Percentiles rank a stretch among this genome's conserved stretches.
These are phyloP conservation scores for Hypoxylon lenormandii DNA, from an alignment of 495 filamentous ascomycete species.

Conservation along the genomic window DNA sequence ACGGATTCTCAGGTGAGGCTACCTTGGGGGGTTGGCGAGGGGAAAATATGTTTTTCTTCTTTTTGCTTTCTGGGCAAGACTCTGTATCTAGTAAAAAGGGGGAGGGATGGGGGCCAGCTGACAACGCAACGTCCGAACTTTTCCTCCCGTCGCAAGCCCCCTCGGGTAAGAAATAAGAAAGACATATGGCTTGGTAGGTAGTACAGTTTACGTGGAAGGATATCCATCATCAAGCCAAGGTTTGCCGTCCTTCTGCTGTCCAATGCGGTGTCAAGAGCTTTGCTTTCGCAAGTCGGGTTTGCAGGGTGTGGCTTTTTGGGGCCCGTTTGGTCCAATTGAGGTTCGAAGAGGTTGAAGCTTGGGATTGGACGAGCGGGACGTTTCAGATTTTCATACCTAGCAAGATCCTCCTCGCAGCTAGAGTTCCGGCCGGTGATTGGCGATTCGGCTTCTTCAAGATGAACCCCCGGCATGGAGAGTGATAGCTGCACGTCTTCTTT, in stretches of 20 bases:
- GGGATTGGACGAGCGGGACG: slow-evolving; percentile 36
- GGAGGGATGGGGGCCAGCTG: slow-evolving; percentile 10
- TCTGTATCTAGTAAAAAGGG: slow-evolving; percentile 18
- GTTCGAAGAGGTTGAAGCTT: slow-evolving; percentile 25
- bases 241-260: slow-evolving; percentile 14
- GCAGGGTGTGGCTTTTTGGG: slow-evolving; percentile 49
- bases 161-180: not conserved
- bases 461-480: slow-evolving; percentile 29
- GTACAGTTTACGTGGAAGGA: slow-evolving; percentile 42
- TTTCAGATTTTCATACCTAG: slow-evolving; percentile 48
- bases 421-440: slow-evolving; percentile 34
- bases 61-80: not conserved
- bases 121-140: slow-evolving; percentile 22
- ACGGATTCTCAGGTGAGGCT: slow-evolving; percentile 26
- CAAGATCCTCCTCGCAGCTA: slow-evolving; percentile 35
- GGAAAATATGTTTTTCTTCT: not conserved
- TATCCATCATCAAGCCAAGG: slow-evolving; percentile 37
- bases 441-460: slow-evolving; percentile 19
- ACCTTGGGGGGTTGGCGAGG: slow-evolving; percentile 12
- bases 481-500: slow-evolving; percentile 40
- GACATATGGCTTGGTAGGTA: slow-evolving; percentile 3
- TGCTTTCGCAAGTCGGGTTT: slow-evolving; percentile 17
- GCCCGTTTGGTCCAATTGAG: slow-evolving; percentile 28
- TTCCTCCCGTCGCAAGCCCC: slow-evolving; percentile 4
- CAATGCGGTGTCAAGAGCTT: slow-evolving; percentile 29